Conservation (phyloP, 1,284 basidiomycete species). For the Puccinia hordei region DNA sequence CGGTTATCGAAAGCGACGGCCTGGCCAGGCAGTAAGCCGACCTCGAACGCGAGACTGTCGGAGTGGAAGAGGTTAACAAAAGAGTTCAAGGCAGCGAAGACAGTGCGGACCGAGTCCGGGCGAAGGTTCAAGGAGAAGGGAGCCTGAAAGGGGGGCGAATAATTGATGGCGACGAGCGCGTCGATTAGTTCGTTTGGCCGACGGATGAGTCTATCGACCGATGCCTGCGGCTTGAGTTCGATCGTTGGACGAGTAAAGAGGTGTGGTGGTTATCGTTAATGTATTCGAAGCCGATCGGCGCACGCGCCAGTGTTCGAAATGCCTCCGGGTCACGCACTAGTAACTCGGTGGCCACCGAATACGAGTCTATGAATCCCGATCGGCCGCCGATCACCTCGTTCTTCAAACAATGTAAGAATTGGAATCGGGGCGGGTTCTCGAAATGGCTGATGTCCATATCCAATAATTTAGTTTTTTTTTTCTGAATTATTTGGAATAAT, state of each 20-base stretch:
- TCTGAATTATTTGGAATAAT: background rate
- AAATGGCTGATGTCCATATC: slow-evolving; percentile 64
- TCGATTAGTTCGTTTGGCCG: slow-evolving; percentile 47
- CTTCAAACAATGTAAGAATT: slow-evolving; percentile 87
- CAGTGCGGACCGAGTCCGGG: slow-evolving; percentile 62
- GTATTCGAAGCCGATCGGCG: slow-evolving; percentile 82
- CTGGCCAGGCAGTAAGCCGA: slow-evolving; percentile 78
- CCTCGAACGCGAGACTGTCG: slow-evolving; percentile 66
- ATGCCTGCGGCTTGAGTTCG: slow-evolving; percentile 63
- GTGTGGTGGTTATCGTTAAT: slow-evolving; percentile 85
- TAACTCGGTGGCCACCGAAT: slow-evolving; percentile 70
- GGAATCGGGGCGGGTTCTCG: slow-evolving; percentile 82
- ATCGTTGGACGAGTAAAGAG: slow-evolving; percentile 79
- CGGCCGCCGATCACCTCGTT: slow-evolving; percentile 74
- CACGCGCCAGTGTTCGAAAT: slow-evolving; percentile 68
- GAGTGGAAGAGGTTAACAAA: slow-evolving; percentile 65
- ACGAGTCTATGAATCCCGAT: slow-evolving; percentile 85
- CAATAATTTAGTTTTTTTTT: background rate
- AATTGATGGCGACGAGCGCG: slow-evolving; percentile 72
- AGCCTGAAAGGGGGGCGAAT: slow-evolving; percentile 93
- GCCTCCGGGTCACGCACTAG: slow-evolving; percentile 63
- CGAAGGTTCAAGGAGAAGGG: slow-evolving; percentile 61
- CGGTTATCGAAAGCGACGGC: slow-evolving; percentile 90
- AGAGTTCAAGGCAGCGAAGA: slow-evolving; percentile 67
- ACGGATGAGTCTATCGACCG: slow-evolving; percentile 41